Evolutionary conservation across 2,329 filamentous ascomycete genomes (phyloP).

Genomic region (Cordyceps sp.): DNA sequence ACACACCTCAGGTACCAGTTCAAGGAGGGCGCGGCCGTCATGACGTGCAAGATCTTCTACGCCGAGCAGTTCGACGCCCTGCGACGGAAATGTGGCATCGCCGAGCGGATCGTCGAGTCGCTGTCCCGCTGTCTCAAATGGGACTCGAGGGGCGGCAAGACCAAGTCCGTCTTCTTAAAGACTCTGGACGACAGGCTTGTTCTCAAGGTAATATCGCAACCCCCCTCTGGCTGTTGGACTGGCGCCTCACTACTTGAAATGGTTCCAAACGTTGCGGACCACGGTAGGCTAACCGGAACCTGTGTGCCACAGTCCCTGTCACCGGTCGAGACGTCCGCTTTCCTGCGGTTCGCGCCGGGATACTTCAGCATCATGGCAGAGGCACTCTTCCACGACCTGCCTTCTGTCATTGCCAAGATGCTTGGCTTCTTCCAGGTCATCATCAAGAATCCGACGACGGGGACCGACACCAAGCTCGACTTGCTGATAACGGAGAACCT

Average conservation of each 20-base stretch:
- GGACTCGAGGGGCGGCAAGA: conserved; percentile 96
- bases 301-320: conserved; percentile 52
- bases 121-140: conserved; percentile 91
- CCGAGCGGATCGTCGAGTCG: conserved; percentile 88
- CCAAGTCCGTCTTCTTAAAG: conserved; percentile 92
- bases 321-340: conserved; percentile 81
- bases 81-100: conserved; percentile 78
- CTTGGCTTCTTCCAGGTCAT: conserved; percentile 94
- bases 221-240: neutral
- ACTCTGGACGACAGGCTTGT: conserved; percentile 90
- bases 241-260: neutral
- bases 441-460: conserved; percentile 86
- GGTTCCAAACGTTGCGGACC: neutral
- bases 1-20: conserved; percentile 96
- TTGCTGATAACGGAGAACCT: conserved; percentile 93
- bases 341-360: conserved; percentile 85
- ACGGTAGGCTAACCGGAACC: neutral
- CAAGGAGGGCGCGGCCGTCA: conserved; percentile 79
- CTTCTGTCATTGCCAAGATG: conserved; percentile 98
- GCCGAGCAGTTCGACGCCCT: conserved; percentile 96
- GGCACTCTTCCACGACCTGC: conserved; percentile 84
- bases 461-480: conserved; percentile 87
- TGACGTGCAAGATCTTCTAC: conserved; percentile 97
- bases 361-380: conserved; percentile 98
- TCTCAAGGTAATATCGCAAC: conserved; percentile 40